Percentiles rank a stretch among this genome's conserved stretches.
Conservation (phyloP, 164 flowering plant species). For the Chloranthus sessilifolius region DNA sequence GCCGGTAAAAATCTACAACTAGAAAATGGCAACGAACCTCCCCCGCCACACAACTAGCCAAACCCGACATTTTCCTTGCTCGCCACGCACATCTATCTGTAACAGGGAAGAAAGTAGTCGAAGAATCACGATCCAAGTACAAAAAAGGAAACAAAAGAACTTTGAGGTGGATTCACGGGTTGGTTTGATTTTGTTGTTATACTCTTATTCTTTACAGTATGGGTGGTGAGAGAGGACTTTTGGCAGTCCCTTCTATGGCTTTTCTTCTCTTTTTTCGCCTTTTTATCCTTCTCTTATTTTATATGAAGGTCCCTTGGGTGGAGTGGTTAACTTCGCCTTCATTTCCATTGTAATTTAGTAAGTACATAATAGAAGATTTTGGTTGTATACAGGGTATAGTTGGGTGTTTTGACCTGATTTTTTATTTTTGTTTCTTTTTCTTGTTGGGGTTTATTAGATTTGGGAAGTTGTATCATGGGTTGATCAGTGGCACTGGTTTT, state of each 20-base stretch:
- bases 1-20: slow-evolving; percentile 56
- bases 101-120: background rate
- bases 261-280: slow-evolving; percentile 12
- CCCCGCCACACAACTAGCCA: slow-evolving; percentile 4
- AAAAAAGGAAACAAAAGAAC: slow-evolving; percentile 1
- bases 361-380: slow-evolving; percentile 51
- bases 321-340: slow-evolving; percentile 17
- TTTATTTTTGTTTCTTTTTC: too few relatives aligned
- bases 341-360: slow-evolving; percentile 41
- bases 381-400: slow-evolving; percentile 45
- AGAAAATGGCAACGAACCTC: slow-evolving; percentile 12
- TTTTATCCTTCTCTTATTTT: slow-evolving; percentile 5
- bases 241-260: slow-evolving; percentile 1
- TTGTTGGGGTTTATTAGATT: too few relatives aligned
- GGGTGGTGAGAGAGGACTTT: slow-evolving; percentile 20
- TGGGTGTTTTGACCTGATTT: slow-evolving; percentile 15
- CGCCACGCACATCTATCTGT: slow-evolving; percentile 7
- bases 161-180: slow-evolving; percentile 14
- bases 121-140: background rate
- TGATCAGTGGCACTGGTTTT: too few relatives aligned
- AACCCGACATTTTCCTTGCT: background rate
- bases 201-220: slow-evolving; percentile 19
- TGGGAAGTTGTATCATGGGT: too few relatives aligned
- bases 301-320: slow-evolving; percentile 14
- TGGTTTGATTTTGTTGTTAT: slow-evolving; percentile 20